phyloP scores from a whole-genome alignment of 1,284 basidiomycete species.

The Mycena citricolor region DNA sequence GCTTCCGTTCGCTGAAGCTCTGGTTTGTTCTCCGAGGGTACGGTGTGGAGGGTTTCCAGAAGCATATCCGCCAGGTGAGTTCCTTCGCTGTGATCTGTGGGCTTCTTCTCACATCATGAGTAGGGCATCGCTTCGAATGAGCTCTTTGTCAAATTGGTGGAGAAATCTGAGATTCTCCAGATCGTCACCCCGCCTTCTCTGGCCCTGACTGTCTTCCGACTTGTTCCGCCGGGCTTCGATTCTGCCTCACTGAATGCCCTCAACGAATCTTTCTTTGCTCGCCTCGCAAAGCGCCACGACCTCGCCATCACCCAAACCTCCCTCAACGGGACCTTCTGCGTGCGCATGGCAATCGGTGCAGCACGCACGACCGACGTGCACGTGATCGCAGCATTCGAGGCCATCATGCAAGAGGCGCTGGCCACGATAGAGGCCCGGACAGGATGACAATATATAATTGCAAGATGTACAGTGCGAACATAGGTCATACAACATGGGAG shows the following conservation, averaged over 20 bases:
- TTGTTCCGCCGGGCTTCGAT: constrained; percentile 32
- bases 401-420: constrained; percentile 52
- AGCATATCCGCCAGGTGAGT: constrained; percentile 67
- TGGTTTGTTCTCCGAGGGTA: constrained; percentile 91
- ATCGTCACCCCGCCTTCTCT: constrained; percentile 65
- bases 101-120: too few species aligned
- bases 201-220: constrained; percentile 76
- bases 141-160: constrained; percentile 58
- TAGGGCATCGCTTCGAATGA: constrained; percentile 68
- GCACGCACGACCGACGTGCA: constrained; percentile 65
- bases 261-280: constrained; percentile 61
- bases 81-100: too few species aligned
- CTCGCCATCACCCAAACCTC: constrained; percentile 79
- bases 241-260: constrained; percentile 57
- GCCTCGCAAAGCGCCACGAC: constrained; percentile 59
- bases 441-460: constrained; percentile 11
- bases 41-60: constrained; percentile 77
- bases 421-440: constrained; percentile 35
- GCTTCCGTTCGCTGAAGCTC: constrained; percentile 88
- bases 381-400: constrained; percentile 58
- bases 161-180: constrained; percentile 49
- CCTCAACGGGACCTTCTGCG: constrained; percentile 68
- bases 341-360: constrained; percentile 77
- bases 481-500: constrained; percentile 22
- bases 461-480: constrained; percentile 21